Conservation (phyloP, 169 alveolate species). For the Babesia ovis region DNA sequence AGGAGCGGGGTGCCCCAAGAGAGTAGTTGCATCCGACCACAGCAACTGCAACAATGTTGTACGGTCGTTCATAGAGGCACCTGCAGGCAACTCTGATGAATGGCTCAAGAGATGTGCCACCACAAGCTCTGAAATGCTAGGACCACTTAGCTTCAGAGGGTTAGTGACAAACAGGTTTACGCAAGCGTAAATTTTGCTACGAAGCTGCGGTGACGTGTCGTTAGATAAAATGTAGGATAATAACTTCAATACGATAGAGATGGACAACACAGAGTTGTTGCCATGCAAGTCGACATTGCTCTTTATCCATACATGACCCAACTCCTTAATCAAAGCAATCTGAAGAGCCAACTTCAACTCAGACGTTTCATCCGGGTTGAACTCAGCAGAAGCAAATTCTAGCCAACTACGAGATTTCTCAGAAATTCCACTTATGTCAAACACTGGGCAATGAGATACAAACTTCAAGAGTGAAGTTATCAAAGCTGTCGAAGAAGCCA, state of each 20-base stretch:
- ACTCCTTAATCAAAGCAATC: slow-evolving; percentile 28
- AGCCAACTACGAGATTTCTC: slow-evolving; percentile 37
- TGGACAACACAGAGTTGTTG: slow-evolving; percentile 26
- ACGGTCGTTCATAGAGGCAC: neutral
- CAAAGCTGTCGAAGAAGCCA: slow-evolving; percentile 32
- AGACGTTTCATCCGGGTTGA: slow-evolving; percentile 35
- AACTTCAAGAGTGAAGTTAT: slow-evolving; percentile 26
- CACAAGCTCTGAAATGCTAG: slow-evolving; percentile 33
- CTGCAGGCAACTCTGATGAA: neutral
- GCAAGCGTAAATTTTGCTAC: slow-evolving; percentile 48
- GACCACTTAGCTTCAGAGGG: neutral
- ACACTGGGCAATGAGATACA: slow-evolving; percentile 22
- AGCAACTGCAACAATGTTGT: slow-evolving; percentile 23
- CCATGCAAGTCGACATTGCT: slow-evolving; percentile 8
- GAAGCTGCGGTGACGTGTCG: slow-evolving; percentile 29
- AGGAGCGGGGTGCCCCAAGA: neutral
- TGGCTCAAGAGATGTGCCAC: slow-evolving; percentile 36
- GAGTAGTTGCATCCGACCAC: slow-evolving; percentile 24
- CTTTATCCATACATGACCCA: slow-evolving; percentile 21
- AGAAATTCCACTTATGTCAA: neutral
- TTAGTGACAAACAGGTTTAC: slow-evolving; percentile 35
- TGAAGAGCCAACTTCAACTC: slow-evolving; percentile 29
- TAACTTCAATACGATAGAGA: slow-evolving; percentile 34
- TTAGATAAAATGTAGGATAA: slow-evolving; percentile 19
- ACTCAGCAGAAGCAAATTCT: slow-evolving; percentile 42